A percentile compares a stretch with the other conserved stretches of the same genome.
Conservation (phyloP, 345 rosid species). For the Sapria himalayana region DNA sequence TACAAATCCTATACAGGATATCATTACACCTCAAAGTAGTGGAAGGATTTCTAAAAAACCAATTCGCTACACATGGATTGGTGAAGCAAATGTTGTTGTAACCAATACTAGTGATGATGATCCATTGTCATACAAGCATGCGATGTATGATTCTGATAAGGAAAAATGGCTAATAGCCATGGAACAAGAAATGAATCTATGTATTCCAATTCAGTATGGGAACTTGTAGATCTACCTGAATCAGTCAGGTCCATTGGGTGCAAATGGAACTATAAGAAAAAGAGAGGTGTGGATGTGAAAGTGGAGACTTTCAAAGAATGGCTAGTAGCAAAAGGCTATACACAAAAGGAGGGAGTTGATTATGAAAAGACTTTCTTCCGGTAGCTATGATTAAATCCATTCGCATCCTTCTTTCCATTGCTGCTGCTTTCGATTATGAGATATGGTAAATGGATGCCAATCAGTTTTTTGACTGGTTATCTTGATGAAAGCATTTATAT, state of each 20-base stretch:
- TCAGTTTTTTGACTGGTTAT: background rate
- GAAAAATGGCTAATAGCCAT: background rate
- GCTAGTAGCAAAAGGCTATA: background rate
- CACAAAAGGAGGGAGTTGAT: background rate
- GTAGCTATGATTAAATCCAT: background rate
- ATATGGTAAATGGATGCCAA: background rate
- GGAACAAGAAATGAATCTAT: background rate
- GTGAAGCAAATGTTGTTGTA: background rate
- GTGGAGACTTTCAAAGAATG: too few species aligned
- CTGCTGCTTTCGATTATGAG: background rate
- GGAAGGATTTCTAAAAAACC: background rate
- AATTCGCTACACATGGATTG: too few species aligned
- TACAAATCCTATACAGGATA: background rate
- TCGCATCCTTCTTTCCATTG: background rate
- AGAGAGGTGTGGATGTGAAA: background rate
- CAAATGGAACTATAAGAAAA: background rate
- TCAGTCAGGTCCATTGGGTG: background rate
- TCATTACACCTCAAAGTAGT: background rate
- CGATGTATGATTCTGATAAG: background rate
- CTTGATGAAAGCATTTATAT: background rate
- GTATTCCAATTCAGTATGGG: background rate
- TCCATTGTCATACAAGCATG: background rate
- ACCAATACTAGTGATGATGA: background rate
- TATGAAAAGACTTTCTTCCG: background rate
- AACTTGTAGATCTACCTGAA: background rate